These are phyloP conservation scores for Alnus rubra DNA, from an alignment of 306 rosid species.

Conservation along the genomic window DNA sequence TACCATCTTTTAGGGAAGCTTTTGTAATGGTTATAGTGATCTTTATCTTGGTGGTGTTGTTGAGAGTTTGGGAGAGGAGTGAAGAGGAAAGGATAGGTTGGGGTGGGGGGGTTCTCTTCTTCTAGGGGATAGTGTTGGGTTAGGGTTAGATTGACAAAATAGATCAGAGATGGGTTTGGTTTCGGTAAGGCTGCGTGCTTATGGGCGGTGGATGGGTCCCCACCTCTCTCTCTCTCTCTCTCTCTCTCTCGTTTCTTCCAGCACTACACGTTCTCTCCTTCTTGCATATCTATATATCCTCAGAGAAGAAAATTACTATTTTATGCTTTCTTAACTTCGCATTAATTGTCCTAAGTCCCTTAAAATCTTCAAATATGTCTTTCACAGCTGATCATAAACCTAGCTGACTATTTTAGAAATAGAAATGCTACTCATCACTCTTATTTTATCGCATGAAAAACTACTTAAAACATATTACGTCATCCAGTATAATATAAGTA, in stretches of 20 bases:
- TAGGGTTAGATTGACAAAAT: constrained; percentile 57
- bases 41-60: neutral
- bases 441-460: no score
- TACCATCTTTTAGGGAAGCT: constrained; percentile 4
- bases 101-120: neutral
- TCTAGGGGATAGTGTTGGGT: constrained; percentile 26
- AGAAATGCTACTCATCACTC: no score
- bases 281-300: neutral
- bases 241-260: neutral
- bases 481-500: no score
- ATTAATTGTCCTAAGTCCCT: neutral
- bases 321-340: neutral
- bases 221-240: constrained; percentile 20
- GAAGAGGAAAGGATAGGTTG: constrained; percentile 18
- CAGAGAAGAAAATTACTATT: neutral
- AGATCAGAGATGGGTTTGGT: constrained; percentile 60
- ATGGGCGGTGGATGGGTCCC: constrained; percentile 90
- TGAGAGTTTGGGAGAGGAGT: constrained; percentile 29
- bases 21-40: neutral
- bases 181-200: constrained; percentile 61
- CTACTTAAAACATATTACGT: no score
- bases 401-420: no score
- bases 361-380: no score
- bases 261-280: constrained; percentile 1
- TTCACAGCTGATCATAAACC: no score